Conservation (phyloP, 2,329 filamentous ascomycete genomes). For the Fusarium mexicanum region DNA sequence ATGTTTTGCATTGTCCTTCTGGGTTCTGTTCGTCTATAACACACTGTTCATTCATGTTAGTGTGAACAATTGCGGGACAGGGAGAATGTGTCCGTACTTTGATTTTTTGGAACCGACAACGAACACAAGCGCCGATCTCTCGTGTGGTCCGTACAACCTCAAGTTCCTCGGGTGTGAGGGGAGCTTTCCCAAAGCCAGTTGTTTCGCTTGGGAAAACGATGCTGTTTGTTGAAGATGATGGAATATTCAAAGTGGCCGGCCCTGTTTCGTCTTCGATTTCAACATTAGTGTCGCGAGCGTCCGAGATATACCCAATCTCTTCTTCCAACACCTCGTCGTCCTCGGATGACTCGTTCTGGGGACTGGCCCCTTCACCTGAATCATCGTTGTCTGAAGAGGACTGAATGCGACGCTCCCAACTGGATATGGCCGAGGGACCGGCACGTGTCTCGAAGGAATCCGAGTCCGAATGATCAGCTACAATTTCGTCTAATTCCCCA, state of each 20-base stretch:
- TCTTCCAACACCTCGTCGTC: not conserved
- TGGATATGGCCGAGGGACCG: not conserved
- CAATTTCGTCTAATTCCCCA: not conserved
- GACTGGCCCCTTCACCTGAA: not conserved
- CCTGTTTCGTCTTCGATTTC: not conserved
- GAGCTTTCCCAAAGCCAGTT: not conserved
- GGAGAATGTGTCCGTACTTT: constrained; percentile 17
- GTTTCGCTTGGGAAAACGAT: not conserved
- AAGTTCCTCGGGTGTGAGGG: not conserved
- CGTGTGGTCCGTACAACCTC: not conserved
- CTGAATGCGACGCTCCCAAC: not conserved
- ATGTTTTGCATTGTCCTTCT: constrained; percentile 52
- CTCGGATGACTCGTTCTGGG: not conserved
- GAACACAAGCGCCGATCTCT: constrained; percentile 25
- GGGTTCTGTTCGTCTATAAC: constrained; percentile 45
- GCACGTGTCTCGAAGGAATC: not conserved
- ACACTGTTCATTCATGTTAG: constrained; percentile 48
- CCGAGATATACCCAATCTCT: not conserved
- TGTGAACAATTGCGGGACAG: not conserved
- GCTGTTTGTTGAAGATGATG: not conserved
- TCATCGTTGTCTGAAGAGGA: not conserved
- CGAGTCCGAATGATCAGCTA: not conserved
- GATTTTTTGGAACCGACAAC: constrained; percentile 37
- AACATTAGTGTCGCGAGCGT: not conserved
- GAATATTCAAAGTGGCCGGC: not conserved